Percentiles rank a stretch among this genome's conserved stretches.
Conservation (phyloP, 1,284 basidiomycete species). For the Malassezia furfur region DNA sequence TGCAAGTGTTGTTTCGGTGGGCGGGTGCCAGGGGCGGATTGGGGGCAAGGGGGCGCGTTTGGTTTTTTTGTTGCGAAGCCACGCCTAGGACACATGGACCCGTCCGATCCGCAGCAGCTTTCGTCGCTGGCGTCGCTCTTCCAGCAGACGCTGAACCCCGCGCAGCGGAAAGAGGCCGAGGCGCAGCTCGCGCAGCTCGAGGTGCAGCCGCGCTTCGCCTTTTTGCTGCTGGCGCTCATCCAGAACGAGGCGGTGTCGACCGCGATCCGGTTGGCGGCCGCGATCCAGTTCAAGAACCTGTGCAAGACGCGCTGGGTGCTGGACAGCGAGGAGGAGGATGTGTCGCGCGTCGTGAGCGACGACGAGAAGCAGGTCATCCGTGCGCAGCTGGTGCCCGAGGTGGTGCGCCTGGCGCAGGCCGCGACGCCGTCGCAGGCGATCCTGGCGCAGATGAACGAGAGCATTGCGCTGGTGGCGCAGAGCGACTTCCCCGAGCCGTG, state of each 20-base stretch:
- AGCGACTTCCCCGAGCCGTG: slow-evolving; percentile 43
- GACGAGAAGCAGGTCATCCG: slow-evolving; percentile 62
- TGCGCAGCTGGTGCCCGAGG: slow-evolving; percentile 65
- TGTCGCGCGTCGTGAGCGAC: slow-evolving; percentile 10
- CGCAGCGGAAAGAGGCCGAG: slow-evolving; percentile 34
- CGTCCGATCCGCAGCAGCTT: slow-evolving; percentile 22
- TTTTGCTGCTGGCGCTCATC: slow-evolving; percentile 37
- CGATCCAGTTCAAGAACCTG: slow-evolving; percentile 46
- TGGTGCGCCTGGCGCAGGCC: slow-evolving; percentile 57
- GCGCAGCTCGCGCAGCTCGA: slow-evolving; percentile 31
- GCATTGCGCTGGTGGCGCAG: slow-evolving; percentile 36
- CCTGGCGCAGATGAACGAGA: slow-evolving; percentile 37
- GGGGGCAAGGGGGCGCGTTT: too few relatives aligned
- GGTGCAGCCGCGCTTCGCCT: slow-evolving; percentile 31
- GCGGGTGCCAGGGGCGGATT: too few relatives aligned
- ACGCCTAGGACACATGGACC: slow-evolving; percentile 10
- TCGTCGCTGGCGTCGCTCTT: slow-evolving; percentile 35
- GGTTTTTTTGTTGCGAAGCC: background rate
- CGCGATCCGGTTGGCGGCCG: slow-evolving; percentile 39
- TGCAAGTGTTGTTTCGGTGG: background rate
- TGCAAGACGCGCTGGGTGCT: slow-evolving; percentile 37
- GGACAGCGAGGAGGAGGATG: slow-evolving; percentile 28
- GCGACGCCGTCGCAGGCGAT: slow-evolving; percentile 31
- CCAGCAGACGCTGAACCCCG: slow-evolving; percentile 36
- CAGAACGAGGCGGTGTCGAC: slow-evolving; percentile 22